A percentile compares a stretch with the other conserved stretches of the same genome.
These are phyloP conservation scores for Gyromitra esculenta DNA, from an alignment of 2,329 filamentous ascomycete species.

Conservation along the genomic window DNA sequence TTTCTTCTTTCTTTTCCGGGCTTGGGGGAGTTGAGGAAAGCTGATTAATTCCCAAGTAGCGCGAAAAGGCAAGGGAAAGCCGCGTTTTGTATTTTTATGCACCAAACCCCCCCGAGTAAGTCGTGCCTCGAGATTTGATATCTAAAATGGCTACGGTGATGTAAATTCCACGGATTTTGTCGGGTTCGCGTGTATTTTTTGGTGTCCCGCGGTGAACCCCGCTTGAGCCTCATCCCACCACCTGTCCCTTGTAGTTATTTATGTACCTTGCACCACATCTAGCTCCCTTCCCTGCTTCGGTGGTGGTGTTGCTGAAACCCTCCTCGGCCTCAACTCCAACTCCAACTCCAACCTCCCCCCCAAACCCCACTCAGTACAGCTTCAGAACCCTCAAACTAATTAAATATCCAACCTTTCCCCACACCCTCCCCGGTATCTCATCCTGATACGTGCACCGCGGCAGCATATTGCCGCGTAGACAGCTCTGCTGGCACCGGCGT, in stretches of 20 bases:
- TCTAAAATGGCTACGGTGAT: slow-evolving; percentile 8
- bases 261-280: slow-evolving; percentile 25
- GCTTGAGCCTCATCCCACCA: slow-evolving; percentile 38
- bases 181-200: slow-evolving; percentile 21
- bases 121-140: neutral
- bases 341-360: slow-evolving; percentile 13
- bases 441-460: slow-evolving; percentile 41
- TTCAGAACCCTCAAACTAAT: neutral
- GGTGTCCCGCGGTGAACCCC: slow-evolving; percentile 19
- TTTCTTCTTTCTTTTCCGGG: slow-evolving; percentile 5
- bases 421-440: slow-evolving; percentile 4
- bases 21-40: neutral
- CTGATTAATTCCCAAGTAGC: neutral
- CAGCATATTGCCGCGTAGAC: slow-evolving; percentile 51
- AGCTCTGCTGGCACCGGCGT: slow-evolving; percentile 52
- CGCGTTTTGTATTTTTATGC: slow-evolving; percentile 6
- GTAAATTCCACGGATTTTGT: neutral
- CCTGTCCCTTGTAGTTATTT: slow-evolving; percentile 18
- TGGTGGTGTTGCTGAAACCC: slow-evolving; percentile 14
- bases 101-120: slow-evolving; percentile 8
- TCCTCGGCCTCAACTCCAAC: neutral
- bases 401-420: neutral
- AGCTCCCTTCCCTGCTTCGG: slow-evolving; percentile 33
- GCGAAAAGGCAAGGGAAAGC: neutral
- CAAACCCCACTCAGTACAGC: slow-evolving; percentile 6